A percentile compares a stretch with the other conserved stretches of the same genome.
These are phyloP conservation scores for Pseudocercospora musae DNA, from an alignment of 2,329 filamentous ascomycete species.

Conservation along the genomic window DNA sequence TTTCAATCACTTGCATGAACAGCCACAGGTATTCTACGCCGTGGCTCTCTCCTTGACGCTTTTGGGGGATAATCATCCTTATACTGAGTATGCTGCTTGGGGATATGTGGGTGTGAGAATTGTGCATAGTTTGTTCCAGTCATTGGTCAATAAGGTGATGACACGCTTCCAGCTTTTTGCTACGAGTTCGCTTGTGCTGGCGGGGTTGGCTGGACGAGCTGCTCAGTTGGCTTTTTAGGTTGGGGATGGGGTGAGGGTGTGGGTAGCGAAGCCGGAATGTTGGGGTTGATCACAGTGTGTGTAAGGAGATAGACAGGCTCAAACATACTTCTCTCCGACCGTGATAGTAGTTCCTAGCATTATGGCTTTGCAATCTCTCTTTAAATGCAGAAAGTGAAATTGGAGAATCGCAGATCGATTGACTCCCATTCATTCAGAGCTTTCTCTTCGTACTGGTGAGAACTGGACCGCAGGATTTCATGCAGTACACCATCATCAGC, in stretches of 20 bases:
- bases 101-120: constrained; percentile 38
- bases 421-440: too few relatives aligned
- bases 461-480: neutral
- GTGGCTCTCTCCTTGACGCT: constrained; percentile 33
- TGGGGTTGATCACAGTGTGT: neutral
- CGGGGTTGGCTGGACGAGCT: constrained; percentile 6
- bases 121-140: constrained; percentile 39
- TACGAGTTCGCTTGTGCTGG: constrained; percentile 12
- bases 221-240: constrained; percentile 5
- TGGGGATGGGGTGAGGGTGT: neutral
- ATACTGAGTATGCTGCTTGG: constrained; percentile 38
- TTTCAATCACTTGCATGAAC: constrained; percentile 42
- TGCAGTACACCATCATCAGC: neutral
- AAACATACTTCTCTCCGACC: neutral
- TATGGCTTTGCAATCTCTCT: too few relatives aligned
- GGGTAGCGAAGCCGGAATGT: neutral
- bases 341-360: too few relatives aligned
- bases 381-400: too few relatives aligned
- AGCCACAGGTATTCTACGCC: constrained; percentile 44
- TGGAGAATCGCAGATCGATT: too few relatives aligned
- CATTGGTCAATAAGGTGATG: constrained; percentile 33
- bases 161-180: constrained; percentile 14
- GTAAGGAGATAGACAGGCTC: neutral
- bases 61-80: constrained; percentile 20
- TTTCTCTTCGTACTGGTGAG: neutral